phyloP scores from a whole-genome alignment of 1,284 basidiomycete species.

The Ustilago trichophora region DNA sequence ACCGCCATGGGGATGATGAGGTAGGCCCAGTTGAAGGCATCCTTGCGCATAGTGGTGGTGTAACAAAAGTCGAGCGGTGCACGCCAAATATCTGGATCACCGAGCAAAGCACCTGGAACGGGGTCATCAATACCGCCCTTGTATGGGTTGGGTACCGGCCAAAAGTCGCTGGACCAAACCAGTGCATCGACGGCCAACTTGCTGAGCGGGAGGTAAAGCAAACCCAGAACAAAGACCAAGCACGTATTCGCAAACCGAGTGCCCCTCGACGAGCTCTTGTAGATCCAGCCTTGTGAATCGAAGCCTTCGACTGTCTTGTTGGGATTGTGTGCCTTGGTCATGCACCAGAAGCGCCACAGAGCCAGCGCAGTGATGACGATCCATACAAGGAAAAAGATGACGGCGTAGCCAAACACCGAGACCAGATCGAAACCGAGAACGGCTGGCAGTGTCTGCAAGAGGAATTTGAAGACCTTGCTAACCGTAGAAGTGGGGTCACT shows the following conservation, averaged over 20 bases:
- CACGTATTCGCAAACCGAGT: constrained; percentile 55
- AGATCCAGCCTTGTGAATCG: constrained; percentile 57
- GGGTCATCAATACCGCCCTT: constrained; percentile 68
- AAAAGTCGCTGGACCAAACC: constrained; percentile 60
- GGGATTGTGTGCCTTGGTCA: constrained; percentile 54
- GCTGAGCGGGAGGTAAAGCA: constrained; percentile 59
- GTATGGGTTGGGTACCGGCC: constrained; percentile 72
- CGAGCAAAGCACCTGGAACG: constrained; percentile 69
- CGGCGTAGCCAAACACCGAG: constrained; percentile 54
- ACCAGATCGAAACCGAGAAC: constrained; percentile 58
- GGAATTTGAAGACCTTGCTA: constrained; percentile 26
- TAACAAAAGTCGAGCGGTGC: constrained; percentile 80
- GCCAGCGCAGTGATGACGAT: constrained; percentile 37
- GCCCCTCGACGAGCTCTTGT: constrained; percentile 41
- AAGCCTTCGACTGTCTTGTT: constrained; percentile 58
- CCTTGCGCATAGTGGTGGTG: constrained; percentile 73
- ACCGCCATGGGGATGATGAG: constrained; percentile 73
- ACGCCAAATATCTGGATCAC: constrained; percentile 69
- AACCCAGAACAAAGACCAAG: constrained; percentile 53
- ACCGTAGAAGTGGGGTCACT: constrained; percentile 21
- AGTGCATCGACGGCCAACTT: constrained; percentile 60
- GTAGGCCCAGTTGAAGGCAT: constrained; percentile 78
- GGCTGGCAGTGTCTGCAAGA: constrained; percentile 51
- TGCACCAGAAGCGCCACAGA: constrained; percentile 48
- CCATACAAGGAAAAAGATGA: constrained; percentile 54